Percentiles rank a stretch among this genome's conserved stretches.
Evolutionary conservation across 1,139 yeast species (phyloP).

Genomic region (Scheffersomyces lignicola): DNA sequence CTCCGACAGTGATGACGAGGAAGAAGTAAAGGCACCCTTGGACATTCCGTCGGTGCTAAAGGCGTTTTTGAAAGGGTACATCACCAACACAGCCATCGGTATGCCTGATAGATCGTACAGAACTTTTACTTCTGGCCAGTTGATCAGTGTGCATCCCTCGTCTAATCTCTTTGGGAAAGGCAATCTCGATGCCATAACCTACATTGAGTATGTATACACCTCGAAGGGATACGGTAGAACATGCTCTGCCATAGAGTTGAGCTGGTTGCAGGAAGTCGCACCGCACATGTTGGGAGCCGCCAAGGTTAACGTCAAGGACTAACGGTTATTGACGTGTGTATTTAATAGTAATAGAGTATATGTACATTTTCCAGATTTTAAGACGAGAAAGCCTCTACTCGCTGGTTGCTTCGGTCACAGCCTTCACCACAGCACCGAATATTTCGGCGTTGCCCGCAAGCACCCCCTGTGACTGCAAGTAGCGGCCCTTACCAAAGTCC

Average conservation of each 20-base stretch:
- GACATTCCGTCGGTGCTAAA: constrained; percentile 67
- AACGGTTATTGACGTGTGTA: constrained; percentile 6
- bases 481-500: constrained; percentile 87
- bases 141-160: constrained; percentile 89
- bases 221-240: constrained; percentile 90
- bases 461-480: constrained; percentile 81
- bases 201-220: constrained; percentile 91
- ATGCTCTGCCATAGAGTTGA: constrained; percentile 78
- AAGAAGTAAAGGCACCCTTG: constrained; percentile 22
- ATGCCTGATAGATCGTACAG: constrained; percentile 93
- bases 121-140: constrained; percentile 77
- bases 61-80: constrained; percentile 78
- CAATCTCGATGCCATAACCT: constrained; percentile 87
- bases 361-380: neutral
- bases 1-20: constrained; percentile 23
- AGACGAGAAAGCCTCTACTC: too few relatives aligned
- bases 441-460: constrained; percentile 76
- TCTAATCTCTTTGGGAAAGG: constrained; percentile 78
- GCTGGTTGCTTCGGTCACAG: constrained; percentile 41
- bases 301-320: constrained; percentile 22
- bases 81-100: constrained; percentile 87
- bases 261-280: constrained; percentile 85
- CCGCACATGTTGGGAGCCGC: constrained; percentile 61
- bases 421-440: constrained; percentile 61
- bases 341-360: too few relatives aligned